These are phyloP conservation scores for Penicillium paradoxum DNA, from an alignment of 495 filamentous ascomycete genomes.

Conservation along the genomic window DNA sequence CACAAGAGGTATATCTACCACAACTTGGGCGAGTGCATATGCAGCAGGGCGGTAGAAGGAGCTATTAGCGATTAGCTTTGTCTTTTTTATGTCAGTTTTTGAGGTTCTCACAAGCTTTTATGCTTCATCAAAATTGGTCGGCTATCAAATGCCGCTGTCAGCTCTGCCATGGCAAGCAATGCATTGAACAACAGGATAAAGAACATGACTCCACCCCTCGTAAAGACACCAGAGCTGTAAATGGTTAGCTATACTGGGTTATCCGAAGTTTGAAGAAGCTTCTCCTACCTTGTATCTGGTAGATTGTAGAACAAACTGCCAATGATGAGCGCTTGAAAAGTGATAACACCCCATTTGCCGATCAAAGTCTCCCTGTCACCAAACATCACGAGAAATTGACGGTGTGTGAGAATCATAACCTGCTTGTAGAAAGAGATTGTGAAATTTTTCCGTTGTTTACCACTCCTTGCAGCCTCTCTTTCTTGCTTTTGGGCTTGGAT, in stretches of 20 bases:
- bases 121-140: constrained; percentile 78
- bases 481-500: constrained; percentile 42
- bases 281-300: constrained; percentile 47
- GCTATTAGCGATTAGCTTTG: constrained; percentile 12
- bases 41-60: constrained; percentile 81
- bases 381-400: constrained; percentile 62
- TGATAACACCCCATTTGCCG: constrained; percentile 53
- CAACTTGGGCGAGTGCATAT: constrained; percentile 69
- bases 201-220: constrained; percentile 57
- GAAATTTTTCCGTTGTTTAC: constrained; percentile 53
- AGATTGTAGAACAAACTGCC: constrained; percentile 73
- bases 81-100: background rate
- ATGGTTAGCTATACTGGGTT: background rate
- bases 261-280: background rate
- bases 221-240: constrained; percentile 42
- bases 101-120: constrained; percentile 54
- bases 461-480: constrained; percentile 39
- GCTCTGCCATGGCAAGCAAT: constrained; percentile 69
- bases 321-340: constrained; percentile 71
- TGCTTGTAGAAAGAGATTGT: constrained; percentile 64
- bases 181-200: constrained; percentile 78
- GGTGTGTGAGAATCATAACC: constrained; percentile 59
- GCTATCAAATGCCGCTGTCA: constrained; percentile 64
- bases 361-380: constrained; percentile 52
- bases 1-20: constrained; percentile 70